Percentiles rank a stretch among this genome's conserved stretches.
Evolutionary conservation across 2,329 filamentous ascomycete genomes (phyloP).

Genomic region (Colletotrichum sojae): DNA sequence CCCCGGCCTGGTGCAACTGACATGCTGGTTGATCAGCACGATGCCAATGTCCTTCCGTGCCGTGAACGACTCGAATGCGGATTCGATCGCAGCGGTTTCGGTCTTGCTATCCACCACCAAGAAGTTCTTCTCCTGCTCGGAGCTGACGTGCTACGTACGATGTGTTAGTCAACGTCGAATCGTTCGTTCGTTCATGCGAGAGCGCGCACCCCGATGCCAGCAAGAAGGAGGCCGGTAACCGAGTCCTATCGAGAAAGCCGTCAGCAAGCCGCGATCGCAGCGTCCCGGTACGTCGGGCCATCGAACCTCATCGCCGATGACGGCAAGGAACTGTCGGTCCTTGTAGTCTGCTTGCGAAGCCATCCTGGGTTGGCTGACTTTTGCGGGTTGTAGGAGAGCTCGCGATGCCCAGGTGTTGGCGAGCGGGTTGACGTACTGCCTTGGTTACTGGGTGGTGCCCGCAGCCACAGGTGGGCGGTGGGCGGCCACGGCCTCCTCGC

Average conservation of each 20-base stretch:
- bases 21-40: conserved; percentile 97
- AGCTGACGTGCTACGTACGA: conserved; percentile 83
- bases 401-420: conserved; percentile 29
- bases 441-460: conserved; percentile 17
- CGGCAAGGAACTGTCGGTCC: conserved; percentile 95
- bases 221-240: conserved; percentile 93
- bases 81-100: conserved; percentile 88
- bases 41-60: conserved; percentile 96
- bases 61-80: conserved; percentile 91
- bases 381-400: conserved; percentile 37
- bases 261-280: conserved; percentile 41
- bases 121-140: conserved; percentile 96
- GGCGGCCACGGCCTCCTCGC: background rate
- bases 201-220: conserved; percentile 86
- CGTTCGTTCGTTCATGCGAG: conserved; percentile 12
- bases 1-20: conserved; percentile 59
- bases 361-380: conserved; percentile 52
- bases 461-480: conserved; percentile 14
- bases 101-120: conserved; percentile 96
- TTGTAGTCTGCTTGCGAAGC: conserved; percentile 73
- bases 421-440: conserved; percentile 38
- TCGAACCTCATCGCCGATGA: conserved; percentile 94
- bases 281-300: conserved; percentile 46
- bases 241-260: conserved; percentile 76
- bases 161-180: conserved; percentile 1